phyloP scores from a whole-genome alignment of 2,329 filamentous ascomycete species.

The Epichloe amarillans region DNA sequence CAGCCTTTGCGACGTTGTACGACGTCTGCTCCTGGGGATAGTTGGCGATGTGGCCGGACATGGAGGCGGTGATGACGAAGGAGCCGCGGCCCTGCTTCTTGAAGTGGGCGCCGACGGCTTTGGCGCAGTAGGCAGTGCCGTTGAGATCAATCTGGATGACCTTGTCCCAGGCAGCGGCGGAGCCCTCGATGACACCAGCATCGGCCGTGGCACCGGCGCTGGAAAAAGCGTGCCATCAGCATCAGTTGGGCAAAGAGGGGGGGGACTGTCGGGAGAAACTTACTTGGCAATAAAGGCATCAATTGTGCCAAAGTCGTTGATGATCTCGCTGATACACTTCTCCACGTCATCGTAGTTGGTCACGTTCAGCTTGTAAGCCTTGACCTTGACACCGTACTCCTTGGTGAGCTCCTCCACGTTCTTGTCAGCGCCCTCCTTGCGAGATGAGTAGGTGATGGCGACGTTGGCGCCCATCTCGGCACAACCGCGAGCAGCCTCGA shows the following conservation, averaged over 20 bases:
- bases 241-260: not conserved
- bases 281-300: constrained; percentile 67
- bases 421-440: constrained; percentile 53
- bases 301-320: constrained; percentile 59
- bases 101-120: constrained; percentile 51
- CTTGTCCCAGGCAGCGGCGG: constrained; percentile 52
- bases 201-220: constrained; percentile 56
- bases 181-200: constrained; percentile 53
- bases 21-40: constrained; percentile 55
- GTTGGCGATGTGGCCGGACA: constrained; percentile 60
- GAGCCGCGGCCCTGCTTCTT: constrained; percentile 48
- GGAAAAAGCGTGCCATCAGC: not conserved
- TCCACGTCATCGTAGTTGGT: constrained; percentile 38
- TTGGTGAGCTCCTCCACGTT: constrained; percentile 51
- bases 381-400: constrained; percentile 54
- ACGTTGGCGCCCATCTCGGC: constrained; percentile 60
- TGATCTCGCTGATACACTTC: constrained; percentile 46
- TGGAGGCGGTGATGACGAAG: constrained; percentile 57
- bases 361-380: constrained; percentile 47
- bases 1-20: constrained; percentile 53
- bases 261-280: constrained; percentile 37
- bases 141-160: constrained; percentile 53
- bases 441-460: constrained; percentile 59
- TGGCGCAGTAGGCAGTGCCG: constrained; percentile 55
- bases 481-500: constrained; percentile 53